phyloP scores from a whole-genome alignment of 805 yeast species.

The Candida argentea region DNA sequence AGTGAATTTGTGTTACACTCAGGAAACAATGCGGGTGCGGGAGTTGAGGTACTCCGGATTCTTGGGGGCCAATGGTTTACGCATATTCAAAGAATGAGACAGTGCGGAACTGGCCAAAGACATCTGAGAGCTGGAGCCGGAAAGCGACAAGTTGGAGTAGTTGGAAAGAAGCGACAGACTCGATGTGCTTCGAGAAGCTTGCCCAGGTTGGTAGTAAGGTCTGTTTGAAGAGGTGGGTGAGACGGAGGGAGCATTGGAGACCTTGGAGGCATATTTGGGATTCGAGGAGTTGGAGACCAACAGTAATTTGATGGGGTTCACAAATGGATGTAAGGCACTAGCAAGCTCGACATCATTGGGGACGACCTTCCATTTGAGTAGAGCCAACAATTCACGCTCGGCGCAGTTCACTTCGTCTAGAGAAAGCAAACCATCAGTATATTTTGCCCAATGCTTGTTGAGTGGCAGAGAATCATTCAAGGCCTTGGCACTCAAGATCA shows the following conservation, averaged over 20 bases:
- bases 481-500: slow-evolving; percentile 85
- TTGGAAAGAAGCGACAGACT: no score
- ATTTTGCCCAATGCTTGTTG: slow-evolving; percentile 92
- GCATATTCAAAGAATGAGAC: no score
- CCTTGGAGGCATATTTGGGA: slow-evolving; percentile 9
- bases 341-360: slow-evolving; percentile 64
- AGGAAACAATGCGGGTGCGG: no score
- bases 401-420: slow-evolving; percentile 79
- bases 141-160: no score
- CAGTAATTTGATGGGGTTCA: slow-evolving; percentile 54
- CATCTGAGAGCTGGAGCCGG: no score
- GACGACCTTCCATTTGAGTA: slow-evolving; percentile 77
- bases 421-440: slow-evolving; percentile 76
- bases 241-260: slow-evolving; percentile 9
- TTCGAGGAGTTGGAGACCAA: slow-evolving; percentile 5
- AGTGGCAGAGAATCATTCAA: slow-evolving; percentile 91
- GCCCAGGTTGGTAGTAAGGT: no score
- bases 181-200: no score
- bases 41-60: no score
- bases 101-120: no score
- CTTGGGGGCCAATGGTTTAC: no score
- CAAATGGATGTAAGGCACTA: slow-evolving; percentile 61
- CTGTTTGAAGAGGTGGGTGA: no score
- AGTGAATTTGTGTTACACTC: no score
- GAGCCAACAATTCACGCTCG: slow-evolving; percentile 76